phyloP scores from a whole-genome alignment of 805 yeast genomes.

The Barnettozyma pratensis region DNA sequence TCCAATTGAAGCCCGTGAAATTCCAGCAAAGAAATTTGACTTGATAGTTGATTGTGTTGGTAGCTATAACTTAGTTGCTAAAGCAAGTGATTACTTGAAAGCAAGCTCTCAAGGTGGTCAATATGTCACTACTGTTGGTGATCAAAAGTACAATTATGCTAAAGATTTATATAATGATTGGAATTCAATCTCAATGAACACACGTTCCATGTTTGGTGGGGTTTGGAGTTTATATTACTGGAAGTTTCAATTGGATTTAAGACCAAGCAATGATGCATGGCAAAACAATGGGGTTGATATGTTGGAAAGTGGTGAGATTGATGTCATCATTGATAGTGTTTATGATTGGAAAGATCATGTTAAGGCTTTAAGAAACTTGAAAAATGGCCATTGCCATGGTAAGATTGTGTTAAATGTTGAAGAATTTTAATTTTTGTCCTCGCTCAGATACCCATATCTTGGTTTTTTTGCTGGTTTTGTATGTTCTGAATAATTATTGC shows the following conservation, averaged over 20 bases:
- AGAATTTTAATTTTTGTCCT: conserved; percentile 25
- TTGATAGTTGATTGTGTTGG: conserved; percentile 70
- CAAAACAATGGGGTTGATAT: conserved; percentile 37
- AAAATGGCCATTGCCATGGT: conserved; percentile 54
- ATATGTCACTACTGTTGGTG: conserved; percentile 63
- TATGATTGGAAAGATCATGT: conserved; percentile 49
- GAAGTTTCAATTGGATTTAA: conserved; percentile 31
- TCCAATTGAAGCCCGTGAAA: conserved; percentile 17
- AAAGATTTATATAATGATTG: conserved; percentile 31
- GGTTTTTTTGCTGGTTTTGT: background rate
- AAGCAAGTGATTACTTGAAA: conserved; percentile 39
- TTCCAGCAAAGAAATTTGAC: conserved; percentile 41
- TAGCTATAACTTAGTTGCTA: conserved; percentile 42
- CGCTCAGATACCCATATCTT: background rate
- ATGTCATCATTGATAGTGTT: conserved; percentile 45
- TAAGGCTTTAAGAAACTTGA: conserved; percentile 50
- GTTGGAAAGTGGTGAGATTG: conserved; percentile 41
- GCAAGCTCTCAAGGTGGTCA: conserved; percentile 39
- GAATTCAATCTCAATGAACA: conserved; percentile 30
- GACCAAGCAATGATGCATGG: conserved; percentile 31
- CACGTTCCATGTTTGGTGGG: conserved; percentile 31
- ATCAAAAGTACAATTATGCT: conserved; percentile 37
- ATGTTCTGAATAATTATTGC: background rate
- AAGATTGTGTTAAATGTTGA: conserved; percentile 55
- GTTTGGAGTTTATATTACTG: conserved; percentile 33